A percentile compares a stretch with the other conserved stretches of the same genome.
Conservation (phyloP, 2,329 filamentous ascomycete genomes). For the Emergomyces pasteurianus region DNA sequence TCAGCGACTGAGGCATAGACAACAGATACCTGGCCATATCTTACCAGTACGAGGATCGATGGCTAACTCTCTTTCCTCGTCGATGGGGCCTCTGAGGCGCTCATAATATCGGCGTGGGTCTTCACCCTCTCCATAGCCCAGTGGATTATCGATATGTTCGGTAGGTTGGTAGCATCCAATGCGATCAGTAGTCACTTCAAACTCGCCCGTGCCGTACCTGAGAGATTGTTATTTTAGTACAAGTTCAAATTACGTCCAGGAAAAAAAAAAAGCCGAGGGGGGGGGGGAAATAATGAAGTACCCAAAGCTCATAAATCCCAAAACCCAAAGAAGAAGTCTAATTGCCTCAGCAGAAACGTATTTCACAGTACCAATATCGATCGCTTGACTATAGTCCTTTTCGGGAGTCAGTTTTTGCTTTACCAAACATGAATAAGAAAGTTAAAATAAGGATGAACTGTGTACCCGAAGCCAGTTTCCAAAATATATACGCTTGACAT, state of each 20-base stretch:
- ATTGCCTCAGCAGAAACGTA: conserved; percentile 83
- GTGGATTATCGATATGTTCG: conserved; percentile 69
- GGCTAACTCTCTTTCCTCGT: conserved; percentile 65
- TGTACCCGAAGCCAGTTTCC: conserved; percentile 75
- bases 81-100: conserved; percentile 68
- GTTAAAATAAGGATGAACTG: neutral
- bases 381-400: conserved; percentile 77
- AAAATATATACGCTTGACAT: conserved; percentile 84
- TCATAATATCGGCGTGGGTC: conserved; percentile 74
- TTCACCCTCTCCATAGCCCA: conserved; percentile 78
- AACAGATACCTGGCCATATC: conserved; percentile 12
- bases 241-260: neutral
- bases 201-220: conserved; percentile 59
- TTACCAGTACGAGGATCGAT: conserved; percentile 60
- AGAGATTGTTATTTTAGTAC: neutral
- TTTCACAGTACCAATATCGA: conserved; percentile 88
- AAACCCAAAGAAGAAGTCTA: conserved; percentile 73
- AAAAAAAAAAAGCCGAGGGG: conserved; percentile 3
- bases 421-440: neutral
- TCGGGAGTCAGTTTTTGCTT: neutral
- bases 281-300: conserved; percentile 31
- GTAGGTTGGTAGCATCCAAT: conserved; percentile 72
- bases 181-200: conserved; percentile 68
- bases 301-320: conserved; percentile 82
- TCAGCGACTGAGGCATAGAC: neutral